Evolutionary conservation across 306 rosid species (phyloP), one percentile per base, ranked within the genome.

Genomic region (Trichosanthes truncata): DNA sequence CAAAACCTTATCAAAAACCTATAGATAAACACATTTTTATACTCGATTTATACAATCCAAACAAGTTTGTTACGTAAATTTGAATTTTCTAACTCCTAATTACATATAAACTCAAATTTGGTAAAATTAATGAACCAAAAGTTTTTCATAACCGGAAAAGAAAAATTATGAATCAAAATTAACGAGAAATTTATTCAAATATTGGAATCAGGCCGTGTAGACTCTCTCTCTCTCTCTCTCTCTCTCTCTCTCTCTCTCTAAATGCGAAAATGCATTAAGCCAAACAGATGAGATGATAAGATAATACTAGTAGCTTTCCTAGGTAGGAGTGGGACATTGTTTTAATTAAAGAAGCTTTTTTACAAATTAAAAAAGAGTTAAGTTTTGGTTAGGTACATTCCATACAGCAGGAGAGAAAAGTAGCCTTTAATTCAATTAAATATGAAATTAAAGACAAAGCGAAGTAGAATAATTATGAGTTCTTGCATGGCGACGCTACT

Each of bases 391-490:
- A 72, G 77, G 77, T 72, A 72, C 23, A 26, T 46, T 72, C 77
- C 77, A 23, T 21, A n/a, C 77, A 45, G 3, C 40, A 18, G 59
- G 59, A 72, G 6, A 9, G 41, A 72, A 72, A 72, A 72, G 56
- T 48, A 46, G 20, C 25, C 21, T 41, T 71, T 43, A 71, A 26
- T 46, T 46, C 59, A 72, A 23, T 72, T 72, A 72, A 46, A 46
- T 45, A 72, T 72, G 56, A 23, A 72, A 26, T 23, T 72, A 72
- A 71, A 72, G 41, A 72, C 77, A 46, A 72, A 46, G n/a, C n/a
- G 59, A 46, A 75, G 52, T 83, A 82, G 84, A 76, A 78, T 20
- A 36, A 15, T 9, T 59, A 8, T 23, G 53, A 69, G 76, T 69
- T 41, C 53, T 41, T 69, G 76, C 76, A 69, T 69, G 76, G 75